Evolutionary conservation across 768 basidiomycete genomes (phyloP).

Genomic region (Boletellus ananas): DNA sequence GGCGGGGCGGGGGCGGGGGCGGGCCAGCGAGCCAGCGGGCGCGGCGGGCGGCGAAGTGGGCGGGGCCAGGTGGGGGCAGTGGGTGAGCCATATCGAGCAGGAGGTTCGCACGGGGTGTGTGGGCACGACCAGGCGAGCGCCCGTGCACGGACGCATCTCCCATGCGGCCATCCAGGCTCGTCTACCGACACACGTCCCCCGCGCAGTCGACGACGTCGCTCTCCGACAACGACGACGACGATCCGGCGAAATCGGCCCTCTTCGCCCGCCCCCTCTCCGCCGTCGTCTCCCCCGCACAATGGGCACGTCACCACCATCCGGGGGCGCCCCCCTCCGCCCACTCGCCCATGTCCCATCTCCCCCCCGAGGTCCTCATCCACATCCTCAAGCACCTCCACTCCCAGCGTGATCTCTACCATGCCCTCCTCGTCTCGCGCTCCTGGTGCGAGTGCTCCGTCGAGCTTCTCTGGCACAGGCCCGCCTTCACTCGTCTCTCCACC

Average conservation of each 20-base stretch:
- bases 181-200: conserved; percentile 41
- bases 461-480: conserved; percentile 90
- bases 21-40: conserved; percentile 52
- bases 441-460: conserved; percentile 98
- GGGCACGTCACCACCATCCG: conserved; percentile 40
- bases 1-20: conserved; percentile 8
- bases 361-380: conserved; percentile 90
- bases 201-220: conserved; percentile 76
- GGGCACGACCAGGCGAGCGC: not conserved
- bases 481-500: conserved; percentile 62
- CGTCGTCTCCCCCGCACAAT: conserved; percentile 63
- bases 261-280: conserved; percentile 36
- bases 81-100: conserved; percentile 24
- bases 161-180: conserved; percentile 33
- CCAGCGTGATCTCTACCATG: conserved; percentile 66
- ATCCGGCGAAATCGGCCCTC: conserved; percentile 48
- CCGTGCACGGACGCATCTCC: not conserved
- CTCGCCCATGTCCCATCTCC: conserved; percentile 65
- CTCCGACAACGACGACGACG: conserved; percentile 70
- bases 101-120: conserved; percentile 13
- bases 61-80: conserved; percentile 62
- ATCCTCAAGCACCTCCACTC: conserved; percentile 82
- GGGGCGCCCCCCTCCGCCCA: conserved; percentile 32
- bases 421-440: conserved; percentile 77
- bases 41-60: conserved; percentile 59